Conservation (phyloP, 2,329 filamentous ascomycete species). For the Elsinoe necatrix region DNA sequence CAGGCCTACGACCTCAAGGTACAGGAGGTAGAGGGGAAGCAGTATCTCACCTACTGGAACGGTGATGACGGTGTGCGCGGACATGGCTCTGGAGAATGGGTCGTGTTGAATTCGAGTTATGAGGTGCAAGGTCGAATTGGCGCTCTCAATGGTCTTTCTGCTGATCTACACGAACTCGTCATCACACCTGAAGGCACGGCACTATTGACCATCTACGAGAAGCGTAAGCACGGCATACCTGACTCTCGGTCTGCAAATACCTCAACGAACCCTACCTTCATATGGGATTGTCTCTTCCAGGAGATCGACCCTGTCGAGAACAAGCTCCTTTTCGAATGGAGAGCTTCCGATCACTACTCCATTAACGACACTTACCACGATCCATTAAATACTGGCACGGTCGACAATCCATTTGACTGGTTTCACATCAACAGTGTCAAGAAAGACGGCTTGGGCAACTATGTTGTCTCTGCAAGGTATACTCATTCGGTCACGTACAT, state of each 20-base stretch:
- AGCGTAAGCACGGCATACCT: conserved; percentile 19
- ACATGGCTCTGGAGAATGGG: conserved; percentile 28
- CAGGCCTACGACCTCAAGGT: conserved; percentile 31
- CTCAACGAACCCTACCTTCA: conserved; percentile 26
- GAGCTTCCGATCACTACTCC: conserved; percentile 44
- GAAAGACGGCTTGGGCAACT: conserved; percentile 44
- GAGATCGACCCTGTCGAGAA: conserved; percentile 44
- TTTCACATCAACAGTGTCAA: conserved; percentile 51
- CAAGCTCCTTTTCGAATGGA: conserved; percentile 50
- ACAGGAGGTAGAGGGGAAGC: conserved; percentile 29
- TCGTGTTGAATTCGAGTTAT: conserved; percentile 30
- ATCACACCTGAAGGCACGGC: conserved; percentile 35
- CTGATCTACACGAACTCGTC: conserved; percentile 38
- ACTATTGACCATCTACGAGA: conserved; percentile 35
- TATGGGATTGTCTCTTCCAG: conserved; percentile 28
- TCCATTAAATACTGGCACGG: conserved; percentile 26
- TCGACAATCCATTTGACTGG: conserved; percentile 43
- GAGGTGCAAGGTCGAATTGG: conserved; percentile 32
- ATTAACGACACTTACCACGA: conserved; percentile 36
- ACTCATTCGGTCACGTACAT: conserved; percentile 42
- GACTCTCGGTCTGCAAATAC: conserved; percentile 21
- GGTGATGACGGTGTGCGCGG: conserved; percentile 31
- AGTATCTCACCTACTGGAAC: conserved; percentile 34
- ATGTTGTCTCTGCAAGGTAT: conserved; percentile 46
- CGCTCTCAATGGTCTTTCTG: conserved; percentile 31